These are phyloP conservation scores for Orbilia ellipsospora DNA, from an alignment of 2,329 filamentous ascomycete species.

Conservation along the genomic window DNA sequence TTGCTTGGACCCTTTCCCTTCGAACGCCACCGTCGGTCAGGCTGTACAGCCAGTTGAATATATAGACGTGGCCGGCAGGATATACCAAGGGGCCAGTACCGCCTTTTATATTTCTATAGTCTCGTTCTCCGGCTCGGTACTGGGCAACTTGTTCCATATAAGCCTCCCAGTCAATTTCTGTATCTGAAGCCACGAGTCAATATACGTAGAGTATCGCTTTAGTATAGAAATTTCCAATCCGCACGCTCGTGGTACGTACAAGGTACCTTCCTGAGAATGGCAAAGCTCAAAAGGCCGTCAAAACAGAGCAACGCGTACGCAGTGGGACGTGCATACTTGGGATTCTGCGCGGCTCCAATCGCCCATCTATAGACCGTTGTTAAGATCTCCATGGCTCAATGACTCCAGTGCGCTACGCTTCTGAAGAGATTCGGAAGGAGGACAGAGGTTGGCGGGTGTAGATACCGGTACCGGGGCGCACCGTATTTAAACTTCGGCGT, in stretches of 20 bases:
- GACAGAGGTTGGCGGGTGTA: too few relatives aligned
- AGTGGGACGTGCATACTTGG: conserved; percentile 8
- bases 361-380: conserved; percentile 10
- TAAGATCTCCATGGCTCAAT: conserved; percentile 22
- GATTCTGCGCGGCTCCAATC: conserved; percentile 15
- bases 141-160: conserved; percentile 94
- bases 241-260: conserved; percentile 20
- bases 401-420: background rate
- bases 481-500: too few relatives aligned
- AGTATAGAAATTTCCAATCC: conserved; percentile 1
- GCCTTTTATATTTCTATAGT: conserved; percentile 87
- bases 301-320: conserved; percentile 36
- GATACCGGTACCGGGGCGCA: too few relatives aligned
- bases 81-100: conserved; percentile 94
- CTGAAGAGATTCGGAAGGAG: background rate
- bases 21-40: conserved; percentile 80
- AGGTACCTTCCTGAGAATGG: conserved; percentile 41
- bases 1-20: conserved; percentile 81
- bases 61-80: conserved; percentile 91
- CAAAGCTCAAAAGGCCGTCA: conserved; percentile 41
- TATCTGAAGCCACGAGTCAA: conserved; percentile 71
- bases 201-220: background rate
- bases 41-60: conserved; percentile 81
- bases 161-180: conserved; percentile 96
- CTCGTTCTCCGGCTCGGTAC: conserved; percentile 83